A percentile compares a stretch with the other conserved stretches of the same genome.
These are phyloP conservation scores for Calonectria ilicicola DNA, from an alignment of 2,329 filamentous ascomycete species.

Conservation along the genomic window DNA sequence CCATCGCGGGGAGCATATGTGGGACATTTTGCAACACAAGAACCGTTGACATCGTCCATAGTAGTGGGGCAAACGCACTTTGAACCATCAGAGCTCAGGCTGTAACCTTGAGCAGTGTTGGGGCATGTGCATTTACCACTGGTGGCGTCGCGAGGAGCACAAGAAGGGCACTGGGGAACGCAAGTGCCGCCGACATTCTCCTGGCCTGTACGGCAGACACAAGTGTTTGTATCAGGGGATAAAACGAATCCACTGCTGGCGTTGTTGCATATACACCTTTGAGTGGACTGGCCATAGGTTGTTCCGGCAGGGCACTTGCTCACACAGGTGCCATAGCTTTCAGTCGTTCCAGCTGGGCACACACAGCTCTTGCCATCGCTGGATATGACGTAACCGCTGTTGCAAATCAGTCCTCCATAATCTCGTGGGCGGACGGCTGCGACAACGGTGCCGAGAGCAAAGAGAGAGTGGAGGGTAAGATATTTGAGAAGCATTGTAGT, in stretches of 20 bases:
- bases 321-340: background rate
- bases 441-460: background rate
- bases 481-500: background rate
- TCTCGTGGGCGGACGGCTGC: background rate
- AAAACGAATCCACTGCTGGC: background rate
- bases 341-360: background rate
- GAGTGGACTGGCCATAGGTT: background rate
- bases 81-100: background rate
- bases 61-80: background rate
- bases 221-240: background rate
- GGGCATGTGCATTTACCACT: background rate
- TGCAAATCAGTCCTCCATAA: background rate
- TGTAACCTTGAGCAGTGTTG: background rate
- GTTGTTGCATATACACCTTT: background rate
- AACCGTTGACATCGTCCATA: background rate
- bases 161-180: background rate
- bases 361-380: background rate
- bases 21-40: background rate
- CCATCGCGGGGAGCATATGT: background rate
- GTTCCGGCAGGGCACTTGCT: background rate
- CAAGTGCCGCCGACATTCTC: background rate
- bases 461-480: background rate
- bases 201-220: background rate
- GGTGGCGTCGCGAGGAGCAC: background rate
- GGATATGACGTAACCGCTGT: background rate